These are phyloP conservation scores for Gorgonomyces haynaldii DNA, from an alignment of 192 early-diverging fungal species.

Conservation along the genomic window DNA sequence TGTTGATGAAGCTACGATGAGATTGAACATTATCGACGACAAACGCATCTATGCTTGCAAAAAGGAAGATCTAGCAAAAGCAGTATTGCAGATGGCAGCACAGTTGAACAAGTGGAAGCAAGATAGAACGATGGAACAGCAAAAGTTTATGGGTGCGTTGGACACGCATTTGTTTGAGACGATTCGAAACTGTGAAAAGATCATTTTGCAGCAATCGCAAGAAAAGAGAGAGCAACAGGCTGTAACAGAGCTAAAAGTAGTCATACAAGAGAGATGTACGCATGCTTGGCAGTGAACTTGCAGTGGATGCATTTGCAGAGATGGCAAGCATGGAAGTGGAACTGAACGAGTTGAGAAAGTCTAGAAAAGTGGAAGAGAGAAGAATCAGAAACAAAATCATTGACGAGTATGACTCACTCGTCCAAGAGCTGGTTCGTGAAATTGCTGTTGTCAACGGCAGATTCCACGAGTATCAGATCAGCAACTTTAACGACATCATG, in stretches of 20 bases:
- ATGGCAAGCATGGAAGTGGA: slow-evolving; percentile 32
- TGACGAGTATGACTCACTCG: slow-evolving; percentile 44
- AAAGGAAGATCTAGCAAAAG: slow-evolving; percentile 26
- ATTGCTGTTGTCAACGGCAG: slow-evolving; percentile 35
- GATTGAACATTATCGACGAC: slow-evolving; percentile 13
- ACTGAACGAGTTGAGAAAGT: slow-evolving; percentile 32
- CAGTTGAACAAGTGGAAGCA: slow-evolving; percentile 34
- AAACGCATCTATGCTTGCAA: slow-evolving; percentile 31
- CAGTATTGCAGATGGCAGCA: slow-evolving; percentile 25
- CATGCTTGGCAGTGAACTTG: slow-evolving; percentile 16
- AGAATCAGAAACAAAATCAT: slow-evolving; percentile 31
- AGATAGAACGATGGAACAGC: slow-evolving; percentile 27
- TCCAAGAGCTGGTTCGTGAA: slow-evolving; percentile 40
- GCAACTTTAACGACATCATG: slow-evolving; percentile 39
- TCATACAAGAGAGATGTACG: slow-evolving; percentile 26
- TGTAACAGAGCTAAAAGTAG: slow-evolving; percentile 8
- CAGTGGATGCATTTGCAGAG: slow-evolving; percentile 23
- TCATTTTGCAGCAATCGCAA: slow-evolving; percentile 23
- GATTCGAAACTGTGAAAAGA: slow-evolving; percentile 25
- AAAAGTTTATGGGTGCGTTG: slow-evolving; percentile 28
- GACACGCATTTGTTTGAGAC: slow-evolving; percentile 25
- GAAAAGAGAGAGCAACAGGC: slow-evolving; percentile 34
- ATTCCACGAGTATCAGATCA: slow-evolving; percentile 39
- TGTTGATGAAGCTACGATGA: not conserved
- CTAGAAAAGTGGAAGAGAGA: slow-evolving; percentile 31